Evolutionary conservation across 257 asterid species (phyloP).

Genomic region (Paulownia fortunei): DNA sequence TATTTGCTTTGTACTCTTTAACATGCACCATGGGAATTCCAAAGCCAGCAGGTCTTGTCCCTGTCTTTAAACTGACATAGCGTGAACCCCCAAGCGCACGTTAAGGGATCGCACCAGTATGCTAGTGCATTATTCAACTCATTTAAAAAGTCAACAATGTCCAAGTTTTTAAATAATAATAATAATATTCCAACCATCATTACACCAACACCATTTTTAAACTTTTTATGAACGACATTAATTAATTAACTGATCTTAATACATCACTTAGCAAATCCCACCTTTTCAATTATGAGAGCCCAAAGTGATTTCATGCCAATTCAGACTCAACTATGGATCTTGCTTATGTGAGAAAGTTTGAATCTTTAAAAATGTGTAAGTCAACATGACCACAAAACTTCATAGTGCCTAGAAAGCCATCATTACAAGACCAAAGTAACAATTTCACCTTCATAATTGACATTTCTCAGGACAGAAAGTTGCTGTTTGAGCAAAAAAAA

Average conservation of each 20-base stretch:
- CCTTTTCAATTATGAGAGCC: neutral
- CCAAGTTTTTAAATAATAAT: neutral
- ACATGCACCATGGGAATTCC: constrained; percentile 58
- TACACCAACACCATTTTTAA: neutral
- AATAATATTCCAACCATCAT: constrained; percentile 7
- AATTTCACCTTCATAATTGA: constrained; percentile 13
- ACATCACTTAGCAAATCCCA: constrained; percentile 9
- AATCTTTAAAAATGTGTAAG: constrained; percentile 26
- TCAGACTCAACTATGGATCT: constrained; percentile 14
- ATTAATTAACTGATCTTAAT: constrained; percentile 10
- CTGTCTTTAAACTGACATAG: constrained; percentile 63
- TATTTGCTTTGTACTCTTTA: constrained; percentile 31
- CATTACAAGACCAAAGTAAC: neutral
- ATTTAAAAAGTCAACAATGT: constrained; percentile 30
- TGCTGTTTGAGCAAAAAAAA: neutral
- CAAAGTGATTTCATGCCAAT: neutral
- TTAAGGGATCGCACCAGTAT: constrained; percentile 51
- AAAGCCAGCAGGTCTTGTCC: constrained; percentile 60
- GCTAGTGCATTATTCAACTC: constrained; percentile 41
- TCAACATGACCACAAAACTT: constrained; percentile 22
- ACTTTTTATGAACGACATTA: neutral
- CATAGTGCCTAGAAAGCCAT: constrained; percentile 19
- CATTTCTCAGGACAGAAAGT: neutral
- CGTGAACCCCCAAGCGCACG: constrained; percentile 65
- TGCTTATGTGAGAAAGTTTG: constrained; percentile 16